Evolutionary conservation across 1,284 basidiomycete genomes (phyloP).

Genomic region (Ceratorhiza oryzae-sativae): DNA sequence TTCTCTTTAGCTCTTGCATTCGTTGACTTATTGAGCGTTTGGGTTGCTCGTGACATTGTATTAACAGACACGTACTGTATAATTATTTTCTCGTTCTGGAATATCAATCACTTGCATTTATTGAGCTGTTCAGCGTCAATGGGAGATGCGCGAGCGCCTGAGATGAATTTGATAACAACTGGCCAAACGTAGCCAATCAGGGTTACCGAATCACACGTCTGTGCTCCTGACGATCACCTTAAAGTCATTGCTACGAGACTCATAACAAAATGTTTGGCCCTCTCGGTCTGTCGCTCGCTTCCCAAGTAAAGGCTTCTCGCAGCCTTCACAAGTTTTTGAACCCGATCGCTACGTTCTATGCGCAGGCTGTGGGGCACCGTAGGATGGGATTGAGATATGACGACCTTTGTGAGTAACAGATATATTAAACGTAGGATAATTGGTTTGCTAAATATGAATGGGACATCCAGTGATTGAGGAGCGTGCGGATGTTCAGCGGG

Average conservation of each 20-base stretch:
- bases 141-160: too few relatives aligned
- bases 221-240: neutral
- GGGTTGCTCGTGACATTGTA: slow-evolving; percentile 9
- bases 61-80: slow-evolving; percentile 28
- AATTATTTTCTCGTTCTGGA: neutral
- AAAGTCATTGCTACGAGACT: slow-evolving; percentile 16
- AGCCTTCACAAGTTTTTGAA: slow-evolving; percentile 71
- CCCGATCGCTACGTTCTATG: slow-evolving; percentile 88
- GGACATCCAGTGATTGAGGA: slow-evolving; percentile 79
- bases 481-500: slow-evolving; percentile 83
- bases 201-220: slow-evolving; percentile 28
- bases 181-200: slow-evolving; percentile 34
- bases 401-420: slow-evolving; percentile 76
- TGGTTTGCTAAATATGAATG: too few relatives aligned
- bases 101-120: neutral
- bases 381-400: slow-evolving; percentile 93
- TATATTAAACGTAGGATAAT: too few relatives aligned
- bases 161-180: neutral
- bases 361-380: slow-evolving; percentile 83
- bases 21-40: slow-evolving; percentile 22
- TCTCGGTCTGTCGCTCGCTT: slow-evolving; percentile 79
- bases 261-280: slow-evolving; percentile 59
- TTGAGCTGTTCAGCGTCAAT: too few relatives aligned
- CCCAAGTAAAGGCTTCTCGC: slow-evolving; percentile 74
- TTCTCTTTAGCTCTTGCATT: neutral